Conservation (phyloP, 352 stramenopile species). For the Saprolegnia parasitica region DNA sequence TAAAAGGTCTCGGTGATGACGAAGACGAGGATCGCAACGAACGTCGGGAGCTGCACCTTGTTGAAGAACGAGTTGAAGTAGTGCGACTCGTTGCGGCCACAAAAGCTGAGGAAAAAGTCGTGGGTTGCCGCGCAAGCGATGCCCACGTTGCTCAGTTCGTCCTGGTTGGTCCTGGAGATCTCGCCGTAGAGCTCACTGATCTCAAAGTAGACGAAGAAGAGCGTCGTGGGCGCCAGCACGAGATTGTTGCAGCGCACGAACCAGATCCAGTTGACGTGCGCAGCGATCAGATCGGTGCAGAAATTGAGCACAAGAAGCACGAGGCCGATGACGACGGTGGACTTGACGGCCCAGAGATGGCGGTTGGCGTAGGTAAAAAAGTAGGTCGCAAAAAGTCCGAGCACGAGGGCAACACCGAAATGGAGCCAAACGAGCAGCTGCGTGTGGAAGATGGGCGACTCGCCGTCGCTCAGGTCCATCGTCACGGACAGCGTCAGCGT, state of each 20-base stretch:
- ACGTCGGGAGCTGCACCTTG: background rate
- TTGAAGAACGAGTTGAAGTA: constrained; percentile 19
- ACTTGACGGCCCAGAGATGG: background rate
- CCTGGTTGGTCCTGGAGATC: background rate
- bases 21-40: background rate
- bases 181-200: background rate
- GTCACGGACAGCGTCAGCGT: constrained; percentile 18
- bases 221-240: background rate
- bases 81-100: background rate
- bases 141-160: background rate
- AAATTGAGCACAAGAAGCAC: background rate
- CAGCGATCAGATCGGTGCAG: background rate
- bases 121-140: background rate
- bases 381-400: background rate
- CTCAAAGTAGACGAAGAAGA: background rate
- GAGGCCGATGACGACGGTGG: background rate
- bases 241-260: constrained; percentile 20
- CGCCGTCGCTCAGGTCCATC: background rate
- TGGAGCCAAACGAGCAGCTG: constrained; percentile 4
- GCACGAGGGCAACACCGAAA: background rate
- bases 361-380: background rate
- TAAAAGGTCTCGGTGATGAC: constrained; percentile 1
- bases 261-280: background rate
- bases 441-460: background rate
- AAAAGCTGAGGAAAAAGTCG: background rate